Conservation (phyloP, 164 flowering plant genomes). For the Tetracentron sinense region DNA sequence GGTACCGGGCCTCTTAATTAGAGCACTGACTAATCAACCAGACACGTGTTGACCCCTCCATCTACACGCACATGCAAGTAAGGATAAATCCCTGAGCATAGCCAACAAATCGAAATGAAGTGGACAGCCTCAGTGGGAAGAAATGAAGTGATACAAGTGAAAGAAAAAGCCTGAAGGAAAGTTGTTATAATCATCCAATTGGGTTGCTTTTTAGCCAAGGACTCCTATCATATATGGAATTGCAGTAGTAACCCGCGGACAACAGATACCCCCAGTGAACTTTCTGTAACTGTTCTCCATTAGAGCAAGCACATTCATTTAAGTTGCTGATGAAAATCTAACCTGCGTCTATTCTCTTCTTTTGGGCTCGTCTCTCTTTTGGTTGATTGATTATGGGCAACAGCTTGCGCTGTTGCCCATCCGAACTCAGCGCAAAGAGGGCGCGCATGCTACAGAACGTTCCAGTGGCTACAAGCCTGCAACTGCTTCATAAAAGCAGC, state of each 20-base stretch:
- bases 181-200: no score
- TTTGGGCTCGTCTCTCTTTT: background rate
- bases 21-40: no score
- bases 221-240: background rate
- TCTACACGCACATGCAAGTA: no score
- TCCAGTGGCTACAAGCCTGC: constrained; percentile 33
- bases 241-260: background rate
- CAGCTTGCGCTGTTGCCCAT: constrained; percentile 62
- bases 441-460: constrained; percentile 50
- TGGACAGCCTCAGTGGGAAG: no score
- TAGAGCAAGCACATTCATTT: background rate
- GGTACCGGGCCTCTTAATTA: no score
- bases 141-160: no score
- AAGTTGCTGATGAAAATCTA: background rate
- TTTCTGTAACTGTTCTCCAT: no score
- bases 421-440: no score
- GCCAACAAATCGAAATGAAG: no score
- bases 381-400: background rate
- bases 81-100: no score
- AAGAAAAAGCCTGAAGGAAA: no score
- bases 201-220: background rate
- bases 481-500: constrained; percentile 17
- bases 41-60: no score
- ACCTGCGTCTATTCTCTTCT: background rate
- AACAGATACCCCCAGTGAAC: background rate